These are phyloP conservation scores for Strobilomyces dryophilus DNA, from an alignment of 768 basidiomycete species.

Conservation along the genomic window DNA sequence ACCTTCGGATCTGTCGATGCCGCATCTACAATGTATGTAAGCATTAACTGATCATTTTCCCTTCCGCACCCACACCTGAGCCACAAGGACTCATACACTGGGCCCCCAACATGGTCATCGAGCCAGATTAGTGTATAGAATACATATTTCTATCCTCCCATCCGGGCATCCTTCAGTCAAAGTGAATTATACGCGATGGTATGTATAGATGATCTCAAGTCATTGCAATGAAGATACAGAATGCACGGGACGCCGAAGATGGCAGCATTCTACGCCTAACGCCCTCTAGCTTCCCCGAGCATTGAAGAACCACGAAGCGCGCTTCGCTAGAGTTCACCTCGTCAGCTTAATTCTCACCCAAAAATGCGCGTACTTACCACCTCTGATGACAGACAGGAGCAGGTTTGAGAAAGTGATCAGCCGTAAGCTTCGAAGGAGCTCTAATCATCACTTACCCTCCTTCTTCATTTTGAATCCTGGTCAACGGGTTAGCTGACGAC, in stretches of 20 bases:
- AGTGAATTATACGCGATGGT: constrained; percentile 24
- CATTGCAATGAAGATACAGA: constrained; percentile 14
- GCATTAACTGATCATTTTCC: constrained; percentile 19
- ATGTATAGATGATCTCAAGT: constrained; percentile 31
- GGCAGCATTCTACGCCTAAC: constrained; percentile 4
- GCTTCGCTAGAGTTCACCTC: constrained; percentile 60
- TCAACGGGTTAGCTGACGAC: constrained; percentile 57
- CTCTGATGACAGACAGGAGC: constrained; percentile 23
- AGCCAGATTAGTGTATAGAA: constrained; percentile 31
- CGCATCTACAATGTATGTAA: constrained; percentile 13
- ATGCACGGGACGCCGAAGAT: constrained; percentile 11
- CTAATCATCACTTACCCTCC: constrained; percentile 47
- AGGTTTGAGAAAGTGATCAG: constrained; percentile 14
- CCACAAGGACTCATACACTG: constrained; percentile 14
- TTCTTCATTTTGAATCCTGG: constrained; percentile 79
- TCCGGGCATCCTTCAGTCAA: constrained; percentile 8
- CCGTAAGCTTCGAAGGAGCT: constrained; percentile 6
- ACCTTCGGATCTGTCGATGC: constrained; percentile 12
- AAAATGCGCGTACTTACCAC: constrained; percentile 28
- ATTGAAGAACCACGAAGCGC: constrained; percentile 92
- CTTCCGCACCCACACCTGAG: constrained; percentile 19
- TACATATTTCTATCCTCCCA: constrained; percentile 13
- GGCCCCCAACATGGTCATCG: not conserved
- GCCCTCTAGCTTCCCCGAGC: constrained; percentile 51
- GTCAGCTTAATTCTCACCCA: constrained; percentile 19